phyloP scores from a whole-genome alignment of 139 green algal genomes.

The Chlamydomonas schloesseri region DNA sequence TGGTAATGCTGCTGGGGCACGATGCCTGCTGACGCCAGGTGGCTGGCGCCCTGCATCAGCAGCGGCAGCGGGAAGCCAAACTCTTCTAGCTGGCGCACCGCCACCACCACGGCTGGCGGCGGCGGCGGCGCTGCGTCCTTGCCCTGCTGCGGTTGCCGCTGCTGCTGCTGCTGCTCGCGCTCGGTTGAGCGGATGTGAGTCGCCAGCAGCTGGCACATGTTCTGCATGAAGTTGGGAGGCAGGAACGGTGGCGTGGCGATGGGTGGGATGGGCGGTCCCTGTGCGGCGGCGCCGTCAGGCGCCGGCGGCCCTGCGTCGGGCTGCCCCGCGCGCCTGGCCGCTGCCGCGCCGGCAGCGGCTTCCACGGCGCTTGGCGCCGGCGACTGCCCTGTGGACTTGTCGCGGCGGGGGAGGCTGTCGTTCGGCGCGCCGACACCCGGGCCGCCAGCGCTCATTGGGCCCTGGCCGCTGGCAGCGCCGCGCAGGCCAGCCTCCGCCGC shows the following conservation, averaged over 20 bases:
- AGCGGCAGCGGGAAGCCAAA: background rate
- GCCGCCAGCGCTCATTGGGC: too few relatives aligned
- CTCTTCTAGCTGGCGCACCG: background rate
- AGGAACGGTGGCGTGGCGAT: background rate
- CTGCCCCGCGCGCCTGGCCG: too few relatives aligned
- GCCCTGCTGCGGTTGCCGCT: background rate
- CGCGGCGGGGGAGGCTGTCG: background rate
- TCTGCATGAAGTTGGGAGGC: slow-evolving; percentile 13
- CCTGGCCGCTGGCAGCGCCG: too few relatives aligned
- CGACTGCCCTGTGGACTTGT: background rate
- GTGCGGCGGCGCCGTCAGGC: background rate
- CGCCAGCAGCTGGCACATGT: slow-evolving; percentile 8
- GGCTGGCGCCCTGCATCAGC: background rate
- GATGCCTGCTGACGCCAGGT: background rate
- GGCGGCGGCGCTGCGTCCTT: too few relatives aligned
- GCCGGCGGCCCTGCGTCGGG: too few relatives aligned
- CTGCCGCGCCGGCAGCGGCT: too few relatives aligned
- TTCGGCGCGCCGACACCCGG: too few relatives aligned
- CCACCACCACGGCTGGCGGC: slow-evolving; percentile 3
- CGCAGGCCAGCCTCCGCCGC: background rate
- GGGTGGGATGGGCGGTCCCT: background rate
- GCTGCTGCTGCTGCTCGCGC: background rate
- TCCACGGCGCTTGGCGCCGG: too few relatives aligned
- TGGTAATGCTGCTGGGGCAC: background rate
- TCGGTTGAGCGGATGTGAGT: background rate